A percentile compares a stretch with the other conserved stretches of the same genome.
Conservation (phyloP, 2,329 filamentous ascomycete genomes). For the Penicillium sp. region DNA sequence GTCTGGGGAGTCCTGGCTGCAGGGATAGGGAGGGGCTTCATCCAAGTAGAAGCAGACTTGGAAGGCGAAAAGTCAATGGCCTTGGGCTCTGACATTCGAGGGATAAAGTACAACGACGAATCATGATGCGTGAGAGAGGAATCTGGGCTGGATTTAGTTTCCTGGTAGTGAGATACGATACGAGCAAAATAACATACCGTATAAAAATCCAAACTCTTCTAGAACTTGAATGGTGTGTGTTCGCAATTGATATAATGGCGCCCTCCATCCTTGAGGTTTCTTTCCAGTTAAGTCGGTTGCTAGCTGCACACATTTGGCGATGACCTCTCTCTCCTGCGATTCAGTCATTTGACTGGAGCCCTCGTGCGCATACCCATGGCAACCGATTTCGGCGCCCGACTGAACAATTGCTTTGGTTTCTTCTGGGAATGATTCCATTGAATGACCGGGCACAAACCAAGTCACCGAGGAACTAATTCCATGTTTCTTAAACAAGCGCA, state of each 20-base stretch:
- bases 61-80: constrained; percentile 46
- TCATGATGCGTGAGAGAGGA: constrained; percentile 46
- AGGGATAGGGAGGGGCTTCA: constrained; percentile 40
- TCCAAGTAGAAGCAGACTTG: constrained; percentile 44
- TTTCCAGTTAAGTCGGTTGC: constrained; percentile 71
- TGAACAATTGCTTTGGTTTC: constrained; percentile 53
- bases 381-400: constrained; percentile 55
- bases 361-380: constrained; percentile 66
- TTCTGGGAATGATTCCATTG: constrained; percentile 57
- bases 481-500: constrained; percentile 55
- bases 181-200: constrained; percentile 29
- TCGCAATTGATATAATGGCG: constrained; percentile 41
- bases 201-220: constrained; percentile 45
- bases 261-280: constrained; percentile 53
- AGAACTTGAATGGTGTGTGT: constrained; percentile 43
- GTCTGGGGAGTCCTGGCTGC: constrained; percentile 24
- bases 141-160: constrained; percentile 25
- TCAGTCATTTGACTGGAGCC: constrained; percentile 69
- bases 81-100: constrained; percentile 36
- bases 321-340: constrained; percentile 70
- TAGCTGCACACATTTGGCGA: constrained; percentile 71
- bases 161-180: not conserved
- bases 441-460: constrained; percentile 63
- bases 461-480: constrained; percentile 54
- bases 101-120: constrained; percentile 44